Evolutionary conservation across 1,284 basidiomycete genomes (phyloP).

Genomic region (Trametes pubescens): DNA sequence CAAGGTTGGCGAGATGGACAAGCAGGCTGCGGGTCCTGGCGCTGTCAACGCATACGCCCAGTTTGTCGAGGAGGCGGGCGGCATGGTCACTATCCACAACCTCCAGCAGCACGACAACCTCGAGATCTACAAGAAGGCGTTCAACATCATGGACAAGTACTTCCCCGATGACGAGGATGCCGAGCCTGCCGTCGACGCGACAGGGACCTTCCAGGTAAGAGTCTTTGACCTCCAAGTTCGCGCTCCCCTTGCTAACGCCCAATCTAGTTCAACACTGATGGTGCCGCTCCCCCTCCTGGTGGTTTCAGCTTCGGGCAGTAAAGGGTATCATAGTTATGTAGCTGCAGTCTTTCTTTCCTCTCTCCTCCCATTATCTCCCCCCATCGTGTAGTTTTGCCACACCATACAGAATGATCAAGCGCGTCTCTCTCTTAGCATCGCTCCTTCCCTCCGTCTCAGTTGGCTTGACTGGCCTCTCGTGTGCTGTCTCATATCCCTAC

Average conservation of each 20-base stretch:
- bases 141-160: constrained; percentile 99
- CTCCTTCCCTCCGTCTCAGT: constrained; percentile 9
- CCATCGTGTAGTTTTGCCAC: constrained; percentile 34
- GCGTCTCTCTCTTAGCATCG: constrained; percentile 12
- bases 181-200: constrained; percentile 85
- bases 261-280: constrained; percentile 80
- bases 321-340: constrained; percentile 24
- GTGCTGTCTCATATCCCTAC: constrained; percentile 21
- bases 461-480: constrained; percentile 21
- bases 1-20: constrained; percentile 98
- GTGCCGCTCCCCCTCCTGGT: constrained; percentile 89
- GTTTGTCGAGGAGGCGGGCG: constrained; percentile 97
- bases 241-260: constrained; percentile 13
- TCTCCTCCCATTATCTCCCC: constrained; percentile 25
- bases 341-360: constrained; percentile 19
- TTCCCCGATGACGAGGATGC: constrained; percentile 90
- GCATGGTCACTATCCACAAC: constrained; percentile 99
- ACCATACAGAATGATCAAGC: constrained; percentile 35
- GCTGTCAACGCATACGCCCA: constrained; percentile 93
- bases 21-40: constrained; percentile 83
- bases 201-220: constrained; percentile 90
- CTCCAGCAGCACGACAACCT: constrained; percentile 99
- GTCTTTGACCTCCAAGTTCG: constrained; percentile 25
- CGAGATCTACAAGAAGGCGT: constrained; percentile 99
- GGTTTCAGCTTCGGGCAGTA: constrained; percentile 89